Percentiles rank a stretch among this genome's conserved stretches.
These are phyloP conservation scores for Angophora floribunda DNA, from an alignment of 345 rosid genomes.

Conservation along the genomic window DNA sequence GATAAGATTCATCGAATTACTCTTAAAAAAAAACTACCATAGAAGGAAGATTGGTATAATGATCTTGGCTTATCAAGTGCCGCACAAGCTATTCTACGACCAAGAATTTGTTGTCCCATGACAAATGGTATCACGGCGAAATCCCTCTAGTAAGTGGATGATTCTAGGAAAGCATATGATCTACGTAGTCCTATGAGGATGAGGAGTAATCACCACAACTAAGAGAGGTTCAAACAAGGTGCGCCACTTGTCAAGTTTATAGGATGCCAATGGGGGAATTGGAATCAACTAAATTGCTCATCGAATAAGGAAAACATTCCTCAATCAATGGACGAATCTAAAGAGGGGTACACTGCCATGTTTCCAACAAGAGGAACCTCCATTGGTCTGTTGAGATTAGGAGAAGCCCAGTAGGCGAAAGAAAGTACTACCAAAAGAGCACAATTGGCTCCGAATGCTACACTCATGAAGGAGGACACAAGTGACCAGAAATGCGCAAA, in stretches of 20 bases:
- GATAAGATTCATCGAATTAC: no score
- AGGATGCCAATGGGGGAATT: no score
- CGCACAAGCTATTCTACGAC: background rate
- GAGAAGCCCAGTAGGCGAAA: background rate
- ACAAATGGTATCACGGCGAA: no score
- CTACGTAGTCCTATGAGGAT: background rate
- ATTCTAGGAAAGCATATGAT: background rate
- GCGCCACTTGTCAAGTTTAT: background rate
- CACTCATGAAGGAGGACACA: background rate
- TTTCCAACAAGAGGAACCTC: background rate
- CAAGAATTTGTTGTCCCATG: background rate
- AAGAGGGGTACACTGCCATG: background rate
- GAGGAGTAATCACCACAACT: fast-evolving
- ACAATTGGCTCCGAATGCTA: background rate
- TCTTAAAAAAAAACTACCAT: background rate
- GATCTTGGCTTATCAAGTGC: background rate
- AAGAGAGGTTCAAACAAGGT: background rate
- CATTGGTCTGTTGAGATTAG: background rate
- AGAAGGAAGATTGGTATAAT: background rate
- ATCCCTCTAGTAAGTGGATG: background rate
- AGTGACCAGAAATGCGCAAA: background rate
- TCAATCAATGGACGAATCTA: background rate
- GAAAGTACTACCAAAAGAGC: background rate
- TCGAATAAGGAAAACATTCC: background rate
- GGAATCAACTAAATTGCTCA: background rate